Conservation (phyloP, 2,329 filamentous ascomycete genomes). For the Colletotrichum tabaci region DNA sequence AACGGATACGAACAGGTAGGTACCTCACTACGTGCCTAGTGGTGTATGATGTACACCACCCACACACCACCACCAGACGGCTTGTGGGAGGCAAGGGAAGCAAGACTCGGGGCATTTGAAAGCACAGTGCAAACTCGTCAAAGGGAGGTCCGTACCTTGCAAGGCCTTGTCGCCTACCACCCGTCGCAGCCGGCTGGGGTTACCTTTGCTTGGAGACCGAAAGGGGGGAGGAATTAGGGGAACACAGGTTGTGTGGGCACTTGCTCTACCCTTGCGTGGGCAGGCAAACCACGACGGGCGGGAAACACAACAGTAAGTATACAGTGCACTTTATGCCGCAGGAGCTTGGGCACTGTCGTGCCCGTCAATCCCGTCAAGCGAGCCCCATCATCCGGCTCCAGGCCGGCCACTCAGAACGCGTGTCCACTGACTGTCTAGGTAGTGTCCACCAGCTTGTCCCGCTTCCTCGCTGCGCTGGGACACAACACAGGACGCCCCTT, state of each 20-base stretch:
- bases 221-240: slow-evolving; percentile 23
- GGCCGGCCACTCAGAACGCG: slow-evolving; percentile 14
- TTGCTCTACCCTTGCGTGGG: neutral
- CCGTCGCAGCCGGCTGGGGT: slow-evolving; percentile 23
- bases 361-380: slow-evolving; percentile 31
- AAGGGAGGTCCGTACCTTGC: too few relatives aligned
- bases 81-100: slow-evolving; percentile 36
- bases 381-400: slow-evolving; percentile 1
- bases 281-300: neutral
- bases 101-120: neutral
- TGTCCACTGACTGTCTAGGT: neutral
- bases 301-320: neutral
- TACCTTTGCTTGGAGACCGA: neutral
- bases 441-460: neutral
- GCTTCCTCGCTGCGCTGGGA: neutral
- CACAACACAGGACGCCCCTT: slow-evolving; percentile 24
- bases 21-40: neutral
- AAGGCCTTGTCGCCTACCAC: neutral
- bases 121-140: neutral
- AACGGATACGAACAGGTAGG: neutral
- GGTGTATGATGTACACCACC: neutral
- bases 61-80: neutral
- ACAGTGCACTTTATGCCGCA: neutral
- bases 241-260: neutral
- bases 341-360: neutral